Conservation (phyloP, 192 early-diverging fungal genomes). For the Umbelopsis isabellina region DNA sequence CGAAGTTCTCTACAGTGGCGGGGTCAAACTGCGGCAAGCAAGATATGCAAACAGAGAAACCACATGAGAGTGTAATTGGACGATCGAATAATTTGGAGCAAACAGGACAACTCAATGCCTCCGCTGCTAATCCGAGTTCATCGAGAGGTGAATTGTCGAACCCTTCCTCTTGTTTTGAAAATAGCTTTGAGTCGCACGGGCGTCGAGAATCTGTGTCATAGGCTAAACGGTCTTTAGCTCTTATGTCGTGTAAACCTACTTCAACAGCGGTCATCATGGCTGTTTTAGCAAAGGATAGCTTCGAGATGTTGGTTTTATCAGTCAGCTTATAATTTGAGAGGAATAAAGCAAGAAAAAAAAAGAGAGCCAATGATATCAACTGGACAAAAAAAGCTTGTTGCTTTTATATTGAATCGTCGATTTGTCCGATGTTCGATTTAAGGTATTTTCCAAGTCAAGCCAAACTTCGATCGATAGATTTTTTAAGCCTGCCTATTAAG, state of each 20-base stretch:
- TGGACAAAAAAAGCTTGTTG: neutral
- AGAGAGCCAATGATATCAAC: too few species aligned
- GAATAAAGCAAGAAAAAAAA: neutral
- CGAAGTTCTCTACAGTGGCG: slow-evolving; percentile 31
- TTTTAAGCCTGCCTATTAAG: slow-evolving; percentile 5
- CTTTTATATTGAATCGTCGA: slow-evolving; percentile 17
- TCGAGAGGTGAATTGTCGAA: neutral
- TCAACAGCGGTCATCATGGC: slow-evolving; percentile 6
- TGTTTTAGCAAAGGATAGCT: neutral
- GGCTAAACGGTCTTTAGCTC: neutral
- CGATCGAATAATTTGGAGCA: slow-evolving; percentile 25
- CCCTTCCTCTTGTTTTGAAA: neutral
- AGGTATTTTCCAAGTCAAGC: neutral
- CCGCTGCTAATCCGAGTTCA: neutral
- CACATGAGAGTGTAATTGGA: slow-evolving; percentile 48
- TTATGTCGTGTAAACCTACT: neutral
- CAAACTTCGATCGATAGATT: slow-evolving; percentile 1
- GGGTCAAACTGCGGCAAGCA: slow-evolving; percentile 35
- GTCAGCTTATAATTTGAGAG: slow-evolving; percentile 1
- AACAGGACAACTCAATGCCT: neutral
- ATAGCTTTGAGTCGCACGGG: neutral
- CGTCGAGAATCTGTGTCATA: neutral
- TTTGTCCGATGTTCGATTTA: slow-evolving; percentile 14
- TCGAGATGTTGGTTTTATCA: slow-evolving; percentile 20
- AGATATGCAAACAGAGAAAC: slow-evolving; percentile 41